These are phyloP conservation scores for Talaromyces liani DNA, from an alignment of 495 filamentous ascomycete genomes.

Conservation along the genomic window DNA sequence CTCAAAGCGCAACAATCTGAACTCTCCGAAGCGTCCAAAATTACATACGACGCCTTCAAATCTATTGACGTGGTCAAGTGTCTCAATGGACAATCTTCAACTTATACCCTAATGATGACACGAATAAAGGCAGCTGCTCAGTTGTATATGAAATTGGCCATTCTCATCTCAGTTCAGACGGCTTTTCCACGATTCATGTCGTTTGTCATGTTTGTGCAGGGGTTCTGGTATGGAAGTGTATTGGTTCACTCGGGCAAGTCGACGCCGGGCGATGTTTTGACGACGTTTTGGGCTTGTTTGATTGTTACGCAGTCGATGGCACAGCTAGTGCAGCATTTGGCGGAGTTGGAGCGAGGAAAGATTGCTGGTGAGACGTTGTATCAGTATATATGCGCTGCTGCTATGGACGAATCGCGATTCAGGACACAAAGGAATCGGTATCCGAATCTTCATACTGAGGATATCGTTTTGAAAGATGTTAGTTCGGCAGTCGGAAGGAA, in stretches of 20 bases:
- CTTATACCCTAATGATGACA: constrained; percentile 55
- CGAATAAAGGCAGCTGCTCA: constrained; percentile 52
- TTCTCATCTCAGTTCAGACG: constrained; percentile 60
- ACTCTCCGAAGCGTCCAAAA: constrained; percentile 64
- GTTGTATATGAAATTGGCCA: constrained; percentile 61
- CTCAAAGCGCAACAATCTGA: constrained; percentile 63
- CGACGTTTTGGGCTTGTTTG: constrained; percentile 77
- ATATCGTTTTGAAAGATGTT: constrained; percentile 62
- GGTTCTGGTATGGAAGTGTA: constrained; percentile 80
- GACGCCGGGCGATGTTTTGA: constrained; percentile 64
- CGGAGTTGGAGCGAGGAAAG: constrained; percentile 72
- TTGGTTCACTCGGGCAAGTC: constrained; percentile 50
- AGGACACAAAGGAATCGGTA: constrained; percentile 4
- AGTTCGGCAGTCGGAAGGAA: constrained; percentile 22
- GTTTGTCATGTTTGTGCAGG: constrained; percentile 77
- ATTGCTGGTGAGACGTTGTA: constrained; percentile 58
- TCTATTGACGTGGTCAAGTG: constrained; percentile 84
- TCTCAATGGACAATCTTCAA: constrained; percentile 69
- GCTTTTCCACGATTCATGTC: constrained; percentile 66
- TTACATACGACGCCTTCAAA: constrained; percentile 57
- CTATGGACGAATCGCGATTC: constrained; percentile 11
- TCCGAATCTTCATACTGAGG: constrained; percentile 15
- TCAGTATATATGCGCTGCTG: constrained; percentile 8
- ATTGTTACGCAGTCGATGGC: constrained; percentile 69
- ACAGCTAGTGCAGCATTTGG: constrained; percentile 63